Evolutionary conservation across 139 green algal species (phyloP), one percentile per base, ranked within the genome.

Genomic region (Chlorella sp.): DNA sequence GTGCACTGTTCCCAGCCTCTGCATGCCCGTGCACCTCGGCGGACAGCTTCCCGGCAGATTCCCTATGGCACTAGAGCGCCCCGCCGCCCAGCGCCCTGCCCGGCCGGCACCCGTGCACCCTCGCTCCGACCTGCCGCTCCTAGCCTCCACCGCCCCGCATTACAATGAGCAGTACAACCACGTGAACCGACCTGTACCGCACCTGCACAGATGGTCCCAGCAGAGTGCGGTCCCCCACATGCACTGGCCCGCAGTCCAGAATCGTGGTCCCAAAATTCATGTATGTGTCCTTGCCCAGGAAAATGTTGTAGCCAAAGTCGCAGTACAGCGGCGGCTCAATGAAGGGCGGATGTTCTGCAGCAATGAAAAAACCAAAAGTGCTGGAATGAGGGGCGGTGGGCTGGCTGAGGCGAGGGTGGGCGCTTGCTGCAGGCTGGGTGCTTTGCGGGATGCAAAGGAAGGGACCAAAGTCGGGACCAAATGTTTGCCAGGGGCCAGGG

Each of bases 261-360:
- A 95, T 93, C 24, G 93, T 94, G 12, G 85, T 89, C 71, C 95
- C 92, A 39, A 90, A 86, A 77, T 91, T 91, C 61, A 32, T 18
- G 42, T 81, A 88, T 30, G 66, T 18, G 42, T 85, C 83, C 22
- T 83, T 86, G 64, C 93, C 93, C 7, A 95, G 42, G 16, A 64
- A 83, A 24, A 95, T 80, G 57, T 94, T 95, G 85, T 95, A 42
- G 15, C 87, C 91, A 82, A 94, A 94, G 66, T 94, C 93, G 36
- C 78, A 89, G 24, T 22, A 89, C 36, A 96, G 90, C 26, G 91
- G 92, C 1, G 92, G 92, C 81, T 95, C 91, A 42, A 96, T 94
- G 78, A 91, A 94, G 16, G 92, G 87, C 36, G 91, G 94, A 24
- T 87, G 40, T 0, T 80, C 75, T 83, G 75, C 86, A 81, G 24